These are phyloP conservation scores for Cochlearia excelsa DNA, from an alignment of 345 rosid genomes.

Conservation along the genomic window DNA sequence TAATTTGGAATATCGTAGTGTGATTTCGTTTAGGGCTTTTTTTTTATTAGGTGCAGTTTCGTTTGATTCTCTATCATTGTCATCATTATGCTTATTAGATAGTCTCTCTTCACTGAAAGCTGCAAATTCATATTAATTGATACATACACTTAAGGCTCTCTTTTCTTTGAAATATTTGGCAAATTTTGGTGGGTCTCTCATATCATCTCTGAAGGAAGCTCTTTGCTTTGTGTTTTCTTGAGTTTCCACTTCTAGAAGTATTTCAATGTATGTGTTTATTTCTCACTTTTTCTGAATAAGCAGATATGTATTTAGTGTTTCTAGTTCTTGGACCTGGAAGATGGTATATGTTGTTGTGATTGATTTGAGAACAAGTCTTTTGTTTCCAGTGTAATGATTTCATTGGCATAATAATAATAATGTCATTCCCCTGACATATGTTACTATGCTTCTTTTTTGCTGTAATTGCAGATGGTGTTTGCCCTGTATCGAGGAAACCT, in stretches of 20 bases:
- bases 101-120: not conserved
- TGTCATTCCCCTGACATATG: constrained; percentile 2
- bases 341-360: constrained; percentile 6
- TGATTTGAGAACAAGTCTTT: constrained; percentile 7
- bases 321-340: not conserved
- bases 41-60: too few relatives aligned
- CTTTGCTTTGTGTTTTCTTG: not conserved
- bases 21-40: constrained; percentile 13
- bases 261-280: not conserved
- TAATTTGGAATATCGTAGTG: not conserved
- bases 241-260: not conserved
- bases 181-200: not conserved
- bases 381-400: not conserved
- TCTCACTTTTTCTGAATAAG: not conserved
- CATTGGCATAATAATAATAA: not conserved
- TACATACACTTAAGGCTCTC: not conserved
- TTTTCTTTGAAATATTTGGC: constrained; percentile 3
- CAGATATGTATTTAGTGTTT: not conserved
- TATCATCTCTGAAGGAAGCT: not conserved
- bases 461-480: constrained; percentile 58
- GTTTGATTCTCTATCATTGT: not conserved
- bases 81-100: not conserved
- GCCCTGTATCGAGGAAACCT: constrained; percentile 52
- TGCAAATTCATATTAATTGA: not conserved
- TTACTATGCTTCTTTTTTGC: not conserved